phyloP scores from a whole-genome alignment of 345 rosid genomes.

The Corchorus olitorius region DNA sequence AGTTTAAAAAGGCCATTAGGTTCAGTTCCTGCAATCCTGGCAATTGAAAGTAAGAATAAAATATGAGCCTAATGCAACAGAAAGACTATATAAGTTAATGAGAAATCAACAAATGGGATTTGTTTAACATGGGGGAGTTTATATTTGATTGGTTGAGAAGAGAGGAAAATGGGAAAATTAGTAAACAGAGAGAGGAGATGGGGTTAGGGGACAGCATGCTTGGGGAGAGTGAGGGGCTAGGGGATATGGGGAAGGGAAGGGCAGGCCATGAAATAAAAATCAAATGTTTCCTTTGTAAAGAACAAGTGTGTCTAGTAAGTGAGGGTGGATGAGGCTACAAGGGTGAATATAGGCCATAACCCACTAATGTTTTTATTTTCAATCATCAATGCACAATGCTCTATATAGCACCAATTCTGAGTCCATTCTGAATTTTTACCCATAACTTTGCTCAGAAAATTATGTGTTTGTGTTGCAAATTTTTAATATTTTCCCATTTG shows the following conservation, averaged over 20 bases:
- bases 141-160: constrained; percentile 27
- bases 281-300: constrained; percentile 58
- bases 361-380: constrained; percentile 51
- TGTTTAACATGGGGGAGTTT: background rate
- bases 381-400: constrained; percentile 59
- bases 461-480: constrained; percentile 18
- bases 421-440: constrained; percentile 37
- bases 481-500: background rate
- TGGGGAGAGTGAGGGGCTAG: constrained; percentile 15
- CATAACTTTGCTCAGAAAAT: constrained; percentile 44
- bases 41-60: constrained; percentile 12
- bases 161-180: constrained; percentile 10
- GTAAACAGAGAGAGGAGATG: constrained; percentile 6
- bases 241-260: constrained; percentile 38
- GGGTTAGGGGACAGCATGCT: constrained; percentile 35
- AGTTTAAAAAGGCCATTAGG: constrained; percentile 23
- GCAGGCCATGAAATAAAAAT: constrained; percentile 34
- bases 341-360: constrained; percentile 48
- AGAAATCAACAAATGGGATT: constrained; percentile 27
- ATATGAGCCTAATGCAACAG: background rate
- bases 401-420: constrained; percentile 37
- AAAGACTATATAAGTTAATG: background rate
- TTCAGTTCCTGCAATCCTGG: constrained; percentile 44
- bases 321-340: constrained; percentile 53
- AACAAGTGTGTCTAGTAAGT: constrained; percentile 56